These are phyloP conservation scores for Marchantia polymorpha DNA, from an alignment of 225 moss, liverwort and hornwort genomes.

Conservation along the genomic window DNA sequence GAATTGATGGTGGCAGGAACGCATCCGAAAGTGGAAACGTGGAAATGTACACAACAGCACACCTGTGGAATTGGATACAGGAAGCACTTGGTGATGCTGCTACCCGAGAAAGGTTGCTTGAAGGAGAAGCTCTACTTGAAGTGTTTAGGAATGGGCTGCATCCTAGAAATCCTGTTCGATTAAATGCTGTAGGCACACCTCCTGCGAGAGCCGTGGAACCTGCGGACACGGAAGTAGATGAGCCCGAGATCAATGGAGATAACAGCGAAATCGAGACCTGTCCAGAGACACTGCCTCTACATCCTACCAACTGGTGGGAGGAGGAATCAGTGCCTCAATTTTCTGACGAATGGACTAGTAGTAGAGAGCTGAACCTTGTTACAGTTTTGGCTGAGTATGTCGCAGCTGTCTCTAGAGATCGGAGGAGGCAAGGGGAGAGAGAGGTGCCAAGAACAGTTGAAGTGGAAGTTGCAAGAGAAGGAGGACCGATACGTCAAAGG, in stretches of 20 bases:
- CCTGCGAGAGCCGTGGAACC: conserved; percentile 50
- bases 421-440: conserved; percentile 50
- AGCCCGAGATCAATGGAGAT: conserved; percentile 56
- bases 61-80: conserved; percentile 86
- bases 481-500: conserved; percentile 56
- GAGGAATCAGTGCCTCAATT: conserved; percentile 44
- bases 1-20: conserved; percentile 53
- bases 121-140: conserved; percentile 80
- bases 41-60: conserved; percentile 58
- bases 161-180: conserved; percentile 64
- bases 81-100: conserved; percentile 78
- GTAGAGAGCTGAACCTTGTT: conserved; percentile 62
- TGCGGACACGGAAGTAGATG: conserved; percentile 52
- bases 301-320: conserved; percentile 68
- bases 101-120: conserved; percentile 56
- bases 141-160: conserved; percentile 70
- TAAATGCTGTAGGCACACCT: conserved; percentile 51
- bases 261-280: conserved; percentile 44
- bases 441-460: conserved; percentile 57
- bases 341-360: conserved; percentile 49
- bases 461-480: conserved; percentile 65
- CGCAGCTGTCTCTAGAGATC: conserved; percentile 60
- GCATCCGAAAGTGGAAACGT: conserved; percentile 45
- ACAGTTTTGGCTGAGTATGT: conserved; percentile 86
- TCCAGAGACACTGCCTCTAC: conserved; percentile 18